A percentile compares a stretch with the other conserved stretches of the same genome.
phyloP scores from a whole-genome alignment of 176 grass and related monocot species.

The Carex cristatella region DNA sequence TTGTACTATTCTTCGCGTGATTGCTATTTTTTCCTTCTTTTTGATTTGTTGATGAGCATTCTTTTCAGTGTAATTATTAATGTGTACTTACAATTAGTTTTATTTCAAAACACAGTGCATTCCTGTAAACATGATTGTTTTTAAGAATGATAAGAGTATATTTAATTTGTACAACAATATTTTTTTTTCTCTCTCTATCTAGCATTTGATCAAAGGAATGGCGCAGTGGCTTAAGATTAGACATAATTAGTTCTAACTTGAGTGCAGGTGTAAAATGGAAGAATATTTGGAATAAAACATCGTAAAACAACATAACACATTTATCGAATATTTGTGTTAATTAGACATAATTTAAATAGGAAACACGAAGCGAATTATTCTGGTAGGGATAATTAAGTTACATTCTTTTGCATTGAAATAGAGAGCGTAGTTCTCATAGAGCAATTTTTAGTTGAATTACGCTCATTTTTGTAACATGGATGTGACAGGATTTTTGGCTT shows the following conservation, averaged over 20 bases:
- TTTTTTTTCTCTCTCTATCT: neutral
- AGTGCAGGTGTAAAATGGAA: neutral
- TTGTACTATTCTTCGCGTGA: neutral
- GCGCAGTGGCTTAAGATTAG: too few species aligned
- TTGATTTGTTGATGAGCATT: neutral
- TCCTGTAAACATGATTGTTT: neutral
- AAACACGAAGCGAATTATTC: neutral
- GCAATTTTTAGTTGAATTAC: neutral
- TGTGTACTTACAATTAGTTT: neutral
- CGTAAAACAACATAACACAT: neutral
- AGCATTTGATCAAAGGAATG: neutral
- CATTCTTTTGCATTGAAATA: neutral
- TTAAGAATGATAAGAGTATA: neutral
- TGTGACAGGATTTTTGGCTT: too few species aligned
- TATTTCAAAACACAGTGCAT: neutral
- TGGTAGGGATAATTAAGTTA: neutral
- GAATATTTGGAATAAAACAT: neutral
- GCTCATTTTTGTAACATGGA: too few species aligned
- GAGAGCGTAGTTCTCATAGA: too few species aligned
- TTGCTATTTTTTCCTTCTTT: neutral
- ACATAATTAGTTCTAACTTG: neutral
- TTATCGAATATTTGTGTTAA: neutral
- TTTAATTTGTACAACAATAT: neutral
- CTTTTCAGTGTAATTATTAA: slow-evolving; percentile 1
- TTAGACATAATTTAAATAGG: neutral